A percentile compares a stretch with the other conserved stretches of the same genome.
Conservation (phyloP, 768 basidiomycete genomes). For the Clitopilus hobsonii region DNA sequence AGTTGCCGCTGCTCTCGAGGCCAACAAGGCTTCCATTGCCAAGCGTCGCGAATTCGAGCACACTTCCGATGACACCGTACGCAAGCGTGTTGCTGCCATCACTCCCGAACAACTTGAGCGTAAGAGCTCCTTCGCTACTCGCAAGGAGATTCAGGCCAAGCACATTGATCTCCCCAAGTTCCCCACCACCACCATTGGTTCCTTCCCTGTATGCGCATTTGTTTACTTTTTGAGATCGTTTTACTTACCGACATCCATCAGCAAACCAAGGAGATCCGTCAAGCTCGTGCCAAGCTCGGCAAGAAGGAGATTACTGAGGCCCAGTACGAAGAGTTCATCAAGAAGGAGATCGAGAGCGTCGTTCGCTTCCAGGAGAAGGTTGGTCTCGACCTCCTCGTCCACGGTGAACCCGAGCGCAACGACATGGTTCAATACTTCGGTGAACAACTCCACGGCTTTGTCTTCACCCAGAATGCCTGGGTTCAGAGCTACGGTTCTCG, state of each 20-base stretch:
- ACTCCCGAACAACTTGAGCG: constrained; percentile 82
- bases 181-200: constrained; percentile 98
- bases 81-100: constrained; percentile 92
- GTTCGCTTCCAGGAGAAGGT: constrained; percentile 97
- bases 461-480: constrained; percentile 99
- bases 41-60: constrained; percentile 94
- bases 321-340: constrained; percentile 96
- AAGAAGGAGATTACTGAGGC: constrained; percentile 85
- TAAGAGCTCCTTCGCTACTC: constrained; percentile 82
- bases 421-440: constrained; percentile 99
- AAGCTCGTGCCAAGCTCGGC: constrained; percentile 89
- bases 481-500: constrained; percentile 99
- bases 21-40: constrained; percentile 85
- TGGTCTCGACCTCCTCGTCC: constrained; percentile 94
- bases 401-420: constrained; percentile 98
- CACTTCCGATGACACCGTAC: constrained; percentile 89
- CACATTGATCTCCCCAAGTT: constrained; percentile 91
- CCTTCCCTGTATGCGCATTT: constrained; percentile 75
- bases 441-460: constrained; percentile 90
- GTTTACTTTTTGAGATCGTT: neutral
- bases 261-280: constrained; percentile 99
- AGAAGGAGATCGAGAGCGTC: constrained; percentile 91
- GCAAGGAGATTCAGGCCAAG: constrained; percentile 86
- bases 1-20: constrained; percentile 73
- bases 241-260: constrained; percentile 23